These are phyloP conservation scores for button mushroom (Agaricus bisporus) DNA, from an alignment of 768 basidiomycete species.

Conservation along the genomic window DNA sequence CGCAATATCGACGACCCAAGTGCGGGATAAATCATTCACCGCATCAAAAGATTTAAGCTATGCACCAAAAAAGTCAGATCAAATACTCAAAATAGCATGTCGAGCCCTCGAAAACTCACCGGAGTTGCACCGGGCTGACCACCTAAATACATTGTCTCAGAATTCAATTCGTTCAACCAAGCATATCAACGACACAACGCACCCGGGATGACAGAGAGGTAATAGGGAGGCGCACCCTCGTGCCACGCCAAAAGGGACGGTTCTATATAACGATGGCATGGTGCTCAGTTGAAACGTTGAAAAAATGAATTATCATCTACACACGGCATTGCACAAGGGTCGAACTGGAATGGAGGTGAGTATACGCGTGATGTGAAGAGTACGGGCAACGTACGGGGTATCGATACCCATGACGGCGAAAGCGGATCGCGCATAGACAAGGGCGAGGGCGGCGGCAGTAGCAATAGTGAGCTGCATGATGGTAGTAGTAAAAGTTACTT, in stretches of 20 bases:
- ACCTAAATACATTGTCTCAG: slow-evolving; percentile 27
- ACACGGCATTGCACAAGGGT: slow-evolving; percentile 36
- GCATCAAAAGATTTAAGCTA: slow-evolving; percentile 51
- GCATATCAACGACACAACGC: slow-evolving; percentile 12
- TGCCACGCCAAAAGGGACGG: slow-evolving; percentile 51
- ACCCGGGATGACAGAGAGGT: slow-evolving; percentile 58
- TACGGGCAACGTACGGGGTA: slow-evolving; percentile 49
- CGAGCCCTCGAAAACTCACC: slow-evolving; percentile 29
- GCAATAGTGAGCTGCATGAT: slow-evolving; percentile 32
- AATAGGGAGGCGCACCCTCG: slow-evolving; percentile 52
- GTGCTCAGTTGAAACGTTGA: not conserved
- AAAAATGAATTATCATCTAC: not conserved
- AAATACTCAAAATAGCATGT: slow-evolving; percentile 11
- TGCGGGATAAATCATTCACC: slow-evolving; percentile 34
- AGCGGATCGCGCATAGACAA: slow-evolving; percentile 31
- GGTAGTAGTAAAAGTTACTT: slow-evolving; percentile 9
- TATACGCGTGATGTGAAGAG: not conserved
- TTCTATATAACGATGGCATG: slow-evolving; percentile 45
- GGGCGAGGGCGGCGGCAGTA: slow-evolving; percentile 26
- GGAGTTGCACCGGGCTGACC: slow-evolving; percentile 45
- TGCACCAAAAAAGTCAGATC: slow-evolving; percentile 14
- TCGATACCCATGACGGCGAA: slow-evolving; percentile 47
- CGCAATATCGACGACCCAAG: slow-evolving; percentile 51
- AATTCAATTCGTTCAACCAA: not conserved
- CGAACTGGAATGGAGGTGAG: slow-evolving; percentile 10